phyloP scores from a whole-genome alignment of 345 rosid species.

The Syzygium aromaticum region DNA sequence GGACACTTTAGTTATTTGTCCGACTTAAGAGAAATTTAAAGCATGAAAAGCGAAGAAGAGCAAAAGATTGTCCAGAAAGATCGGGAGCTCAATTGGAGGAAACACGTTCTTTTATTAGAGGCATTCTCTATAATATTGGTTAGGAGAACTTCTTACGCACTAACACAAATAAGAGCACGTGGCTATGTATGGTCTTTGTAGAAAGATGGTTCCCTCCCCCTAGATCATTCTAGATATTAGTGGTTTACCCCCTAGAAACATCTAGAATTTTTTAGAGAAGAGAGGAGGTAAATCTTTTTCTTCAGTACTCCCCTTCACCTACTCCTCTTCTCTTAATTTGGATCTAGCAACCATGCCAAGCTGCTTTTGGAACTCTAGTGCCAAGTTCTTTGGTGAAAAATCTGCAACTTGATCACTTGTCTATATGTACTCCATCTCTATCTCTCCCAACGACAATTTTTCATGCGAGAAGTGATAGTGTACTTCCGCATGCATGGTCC shows the following conservation, averaged over 20 bases:
- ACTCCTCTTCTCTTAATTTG: not conserved
- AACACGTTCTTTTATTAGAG: not conserved
- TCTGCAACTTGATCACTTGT: not conserved
- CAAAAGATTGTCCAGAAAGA: not conserved
- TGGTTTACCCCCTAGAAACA: not conserved
- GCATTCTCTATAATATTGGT: not conserved
- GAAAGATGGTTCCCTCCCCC: not conserved
- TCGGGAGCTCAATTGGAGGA: not conserved
- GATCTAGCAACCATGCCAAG: not conserved
- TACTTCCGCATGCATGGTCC: not conserved
- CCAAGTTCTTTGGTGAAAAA: not conserved
- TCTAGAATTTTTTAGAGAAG: not conserved
- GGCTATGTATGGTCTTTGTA: not conserved
- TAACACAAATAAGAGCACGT: not conserved
- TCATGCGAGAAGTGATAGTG: not conserved
- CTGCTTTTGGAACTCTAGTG: not conserved
- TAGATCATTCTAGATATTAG: not conserved
- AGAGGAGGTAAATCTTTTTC: not conserved
- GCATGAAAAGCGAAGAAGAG: not conserved
- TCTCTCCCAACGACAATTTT: not conserved
- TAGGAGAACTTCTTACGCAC: not conserved
- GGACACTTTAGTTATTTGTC: not conserved
- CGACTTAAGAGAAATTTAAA: not conserved
- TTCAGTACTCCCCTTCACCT: not conserved
- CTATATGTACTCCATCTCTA: not conserved